Evolutionary conservation across 257 asterid genomes (phyloP), one percentile per base, ranked within the genome.

Genomic region (Solanum appendiculatum): DNA sequence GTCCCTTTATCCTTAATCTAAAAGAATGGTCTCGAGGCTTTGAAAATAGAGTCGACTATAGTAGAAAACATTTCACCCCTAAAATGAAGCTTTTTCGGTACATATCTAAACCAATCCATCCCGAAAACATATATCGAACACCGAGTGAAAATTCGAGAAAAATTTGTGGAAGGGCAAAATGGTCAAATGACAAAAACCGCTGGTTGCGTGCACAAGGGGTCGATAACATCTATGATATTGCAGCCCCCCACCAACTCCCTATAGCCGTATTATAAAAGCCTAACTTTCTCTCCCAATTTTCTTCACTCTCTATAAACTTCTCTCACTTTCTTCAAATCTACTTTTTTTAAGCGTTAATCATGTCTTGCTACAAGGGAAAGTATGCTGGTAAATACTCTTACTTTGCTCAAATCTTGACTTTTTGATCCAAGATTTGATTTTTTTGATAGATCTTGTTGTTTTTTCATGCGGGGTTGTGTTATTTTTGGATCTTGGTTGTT

Each of bases 361-460:
- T 87, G 89, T 87, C 89, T 84, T 87, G 89, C 87, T 87, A 83
- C 87, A 87, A 44, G 60, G 89, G 89, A 56, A 87, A 87, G 44
- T 87, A 83, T 74, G 87, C 89, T 7, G 89, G 89, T 87, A 70
- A 48, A 3, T 46, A 14, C 6, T 8, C 33, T n/a, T 3, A 46
- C 14, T 84, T 36, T 12, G 34, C 18, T 40, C 54, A 21, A 25
- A 56, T 66, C 86, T 82, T 44, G 58, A 7, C 31, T 11, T 16
- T 40, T 81, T 20, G 5, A 23, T 48, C 29, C 37, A 48, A 46
- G 11, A 14, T 4, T 46, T 16, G 54, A 15, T 12, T n/a, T 7
- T 36, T 60, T 31, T 48, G 40, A 72, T 80, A 48, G 82, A 86
- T 86, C 56, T 86, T 14, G 68, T 46, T 36, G 63, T 73, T 48